Percentiles rank a stretch among this genome's conserved stretches.
Evolutionary conservation across 768 basidiomycete species (phyloP).

Genomic region (Crucibulum laeve): DNA sequence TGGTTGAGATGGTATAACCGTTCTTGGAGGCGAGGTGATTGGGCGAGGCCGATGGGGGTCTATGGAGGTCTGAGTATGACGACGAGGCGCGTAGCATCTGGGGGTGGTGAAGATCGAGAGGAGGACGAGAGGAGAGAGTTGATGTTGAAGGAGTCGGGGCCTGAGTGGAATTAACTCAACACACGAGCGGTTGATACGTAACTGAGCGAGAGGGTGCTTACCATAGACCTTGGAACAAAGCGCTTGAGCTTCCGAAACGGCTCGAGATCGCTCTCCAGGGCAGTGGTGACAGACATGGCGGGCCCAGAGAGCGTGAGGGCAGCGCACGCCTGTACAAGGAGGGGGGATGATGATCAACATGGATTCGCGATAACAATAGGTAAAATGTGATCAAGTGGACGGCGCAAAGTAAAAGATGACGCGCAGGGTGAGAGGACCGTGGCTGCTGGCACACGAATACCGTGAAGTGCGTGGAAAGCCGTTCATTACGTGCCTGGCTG

Average conservation of each 20-base stretch:
- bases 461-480: conserved; percentile 25
- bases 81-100: conserved; percentile 18
- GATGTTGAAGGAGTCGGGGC: conserved; percentile 14
- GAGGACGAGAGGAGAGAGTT: conserved; percentile 12
- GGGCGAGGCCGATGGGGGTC: conserved; percentile 10
- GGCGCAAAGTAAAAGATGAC: conserved; percentile 3
- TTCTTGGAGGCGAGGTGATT: conserved; percentile 12
- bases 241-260: conserved; percentile 54
- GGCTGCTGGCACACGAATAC: conserved; percentile 14
- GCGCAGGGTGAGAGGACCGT: conserved; percentile 11
- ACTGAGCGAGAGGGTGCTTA: conserved; percentile 11
- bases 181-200: conserved; percentile 10
- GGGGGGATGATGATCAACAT: not conserved
- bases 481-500: conserved; percentile 13
- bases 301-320: conserved; percentile 48
- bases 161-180: conserved; percentile 11
- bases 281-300: conserved; percentile 46
- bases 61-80: conserved; percentile 23
- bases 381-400: conserved; percentile 4
- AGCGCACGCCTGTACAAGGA: conserved; percentile 41
- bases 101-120: conserved; percentile 12
- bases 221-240: conserved; percentile 21
- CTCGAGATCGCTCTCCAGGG: conserved; percentile 60
- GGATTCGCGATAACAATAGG: conserved; percentile 6
- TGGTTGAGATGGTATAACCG: conserved; percentile 59